Conservation (phyloP, 2,329 filamentous ascomycete genomes). For the Zasmidium citrigriseum region DNA sequence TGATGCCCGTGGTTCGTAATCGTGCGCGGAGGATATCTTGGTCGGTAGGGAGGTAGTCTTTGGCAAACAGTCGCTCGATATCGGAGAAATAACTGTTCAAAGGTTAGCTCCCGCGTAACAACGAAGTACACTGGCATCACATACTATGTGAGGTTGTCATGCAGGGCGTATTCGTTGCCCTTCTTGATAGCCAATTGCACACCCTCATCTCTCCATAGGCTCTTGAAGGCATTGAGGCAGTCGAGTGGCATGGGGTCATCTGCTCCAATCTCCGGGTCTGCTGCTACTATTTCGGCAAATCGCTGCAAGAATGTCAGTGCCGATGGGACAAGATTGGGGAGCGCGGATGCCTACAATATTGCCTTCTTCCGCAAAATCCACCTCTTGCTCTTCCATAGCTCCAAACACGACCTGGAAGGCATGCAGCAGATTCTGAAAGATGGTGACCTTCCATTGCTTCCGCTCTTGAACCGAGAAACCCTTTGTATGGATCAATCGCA, state of each 20-base stretch:
- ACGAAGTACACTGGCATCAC: constrained; percentile 37
- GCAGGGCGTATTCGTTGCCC: constrained; percentile 93
- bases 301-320: constrained; percentile 58
- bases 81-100: constrained; percentile 72
- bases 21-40: constrained; percentile 83
- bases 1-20: constrained; percentile 98
- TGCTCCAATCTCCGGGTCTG: constrained; percentile 78
- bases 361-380: constrained; percentile 74
- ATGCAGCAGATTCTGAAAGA: constrained; percentile 92
- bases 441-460: constrained; percentile 90
- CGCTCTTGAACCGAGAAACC: constrained; percentile 89
- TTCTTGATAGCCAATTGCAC: constrained; percentile 86
- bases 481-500: constrained; percentile 95
- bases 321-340: constrained; percentile 16
- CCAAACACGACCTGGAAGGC: constrained; percentile 88
- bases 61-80: constrained; percentile 62
- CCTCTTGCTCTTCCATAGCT: constrained; percentile 83
- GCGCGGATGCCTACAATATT: constrained; percentile 66
- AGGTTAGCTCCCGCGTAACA: constrained; percentile 20
- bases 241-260: constrained; percentile 78
- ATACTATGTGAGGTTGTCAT: constrained; percentile 94
- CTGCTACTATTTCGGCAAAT: constrained; percentile 73
- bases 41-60: constrained; percentile 83
- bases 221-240: constrained; percentile 78
- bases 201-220: constrained; percentile 79